Evolutionary conservation across 495 filamentous ascomycete genomes (phyloP).

Genomic region (Aspergillus bertholletiae): DNA sequence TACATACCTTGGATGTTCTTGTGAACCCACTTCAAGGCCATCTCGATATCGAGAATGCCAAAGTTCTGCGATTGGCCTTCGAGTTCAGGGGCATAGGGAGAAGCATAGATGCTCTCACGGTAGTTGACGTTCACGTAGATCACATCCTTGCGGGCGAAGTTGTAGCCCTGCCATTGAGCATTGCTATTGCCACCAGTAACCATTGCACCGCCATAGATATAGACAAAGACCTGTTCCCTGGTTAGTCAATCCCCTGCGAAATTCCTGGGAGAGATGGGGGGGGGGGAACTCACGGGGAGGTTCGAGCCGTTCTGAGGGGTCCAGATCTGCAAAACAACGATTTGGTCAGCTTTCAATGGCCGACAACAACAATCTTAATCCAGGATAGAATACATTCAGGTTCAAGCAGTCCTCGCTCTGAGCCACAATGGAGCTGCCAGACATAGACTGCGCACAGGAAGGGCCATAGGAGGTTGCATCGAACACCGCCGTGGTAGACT

Average conservation of each 20-base stretch:
- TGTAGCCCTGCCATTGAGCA: conserved; percentile 23
- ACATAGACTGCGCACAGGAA: conserved; percentile 25
- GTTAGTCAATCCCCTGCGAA: background rate
- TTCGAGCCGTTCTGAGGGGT: conserved; percentile 9
- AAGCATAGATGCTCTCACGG: conserved; percentile 24
- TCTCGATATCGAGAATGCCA: conserved; percentile 24
- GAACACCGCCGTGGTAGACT: conserved; percentile 10
- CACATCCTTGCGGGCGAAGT: conserved; percentile 27
- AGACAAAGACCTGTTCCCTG: conserved; percentile 16
- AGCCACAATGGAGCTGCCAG: conserved; percentile 17
- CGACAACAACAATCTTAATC: background rate
- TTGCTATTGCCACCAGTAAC: conserved; percentile 23
- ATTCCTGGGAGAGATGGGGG: background rate
- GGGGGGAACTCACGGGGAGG: conserved; percentile 12
- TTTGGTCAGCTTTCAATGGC: too few relatives aligned
- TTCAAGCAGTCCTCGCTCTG: conserved; percentile 28
- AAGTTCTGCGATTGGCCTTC: conserved; percentile 26
- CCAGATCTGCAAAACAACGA: too few relatives aligned
- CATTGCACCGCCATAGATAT: conserved; percentile 27
- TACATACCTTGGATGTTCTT: conserved; percentile 22
- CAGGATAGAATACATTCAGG: conserved; percentile 15
- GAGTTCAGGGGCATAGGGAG: conserved; percentile 22
- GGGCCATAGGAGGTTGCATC: conserved; percentile 22
- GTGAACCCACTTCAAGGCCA: conserved; percentile 23
- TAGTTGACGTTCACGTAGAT: conserved; percentile 30